Percentiles rank a stretch among this genome's conserved stretches.
These are phyloP conservation scores for Pistacia atlantica DNA, from an alignment of 345 rosid genomes.

Conservation along the genomic window DNA sequence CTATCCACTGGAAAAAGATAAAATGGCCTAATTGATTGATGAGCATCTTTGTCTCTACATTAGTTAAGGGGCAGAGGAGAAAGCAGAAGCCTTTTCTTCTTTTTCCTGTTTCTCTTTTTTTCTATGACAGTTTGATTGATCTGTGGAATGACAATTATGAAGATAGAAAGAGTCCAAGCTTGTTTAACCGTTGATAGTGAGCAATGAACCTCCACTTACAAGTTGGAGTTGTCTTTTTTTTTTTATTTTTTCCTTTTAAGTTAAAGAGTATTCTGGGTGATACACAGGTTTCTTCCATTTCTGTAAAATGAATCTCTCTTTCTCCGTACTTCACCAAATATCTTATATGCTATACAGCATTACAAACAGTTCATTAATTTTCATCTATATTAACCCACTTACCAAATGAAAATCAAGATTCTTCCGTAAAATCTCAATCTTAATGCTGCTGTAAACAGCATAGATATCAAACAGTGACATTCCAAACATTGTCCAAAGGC, in stretches of 20 bases:
- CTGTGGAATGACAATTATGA: conserved; percentile 14
- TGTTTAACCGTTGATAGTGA: conserved; percentile 42
- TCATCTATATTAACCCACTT: neutral
- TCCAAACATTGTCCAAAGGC: neutral
- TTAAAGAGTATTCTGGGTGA: conserved; percentile 23
- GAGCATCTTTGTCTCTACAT: conserved; percentile 45
- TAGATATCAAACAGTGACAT: neutral
- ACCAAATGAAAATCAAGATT: neutral
- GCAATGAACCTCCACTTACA: conserved; percentile 45
- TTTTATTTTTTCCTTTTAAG: neutral
- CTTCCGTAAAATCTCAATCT: neutral
- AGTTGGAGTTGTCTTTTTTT: conserved; percentile 24
- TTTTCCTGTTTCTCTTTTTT: conserved; percentile 15
- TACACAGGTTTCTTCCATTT: conserved; percentile 36
- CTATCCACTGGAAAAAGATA: conserved; percentile 21
- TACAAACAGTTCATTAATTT: neutral
- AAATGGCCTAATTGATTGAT: conserved; percentile 29
- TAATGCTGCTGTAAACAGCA: neutral
- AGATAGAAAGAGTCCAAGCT: conserved; percentile 25
- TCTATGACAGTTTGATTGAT: conserved; percentile 13
- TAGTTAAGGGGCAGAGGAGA: conserved; percentile 32
- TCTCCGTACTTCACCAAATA: neutral
- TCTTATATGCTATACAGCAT: too few relatives aligned
- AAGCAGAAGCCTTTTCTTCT: conserved; percentile 25
- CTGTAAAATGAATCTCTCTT: neutral